Base-by-base conservation (phyloP, 2,329 filamentous ascomycete species). In the Drechslera avenae region DNA sequence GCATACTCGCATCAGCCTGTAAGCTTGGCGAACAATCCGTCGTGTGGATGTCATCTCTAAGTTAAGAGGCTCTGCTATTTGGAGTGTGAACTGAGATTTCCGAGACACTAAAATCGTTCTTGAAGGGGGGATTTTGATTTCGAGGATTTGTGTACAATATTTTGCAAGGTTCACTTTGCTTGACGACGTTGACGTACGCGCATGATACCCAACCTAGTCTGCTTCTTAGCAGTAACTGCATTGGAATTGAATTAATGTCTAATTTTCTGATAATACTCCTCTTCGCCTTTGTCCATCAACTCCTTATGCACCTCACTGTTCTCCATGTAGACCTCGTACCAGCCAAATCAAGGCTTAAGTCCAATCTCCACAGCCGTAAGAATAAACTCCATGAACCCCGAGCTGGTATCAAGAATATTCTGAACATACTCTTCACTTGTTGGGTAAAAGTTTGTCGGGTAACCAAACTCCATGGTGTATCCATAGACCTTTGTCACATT, bases 391-490 rank as follows among this genome's bases (percentile, higher is more conserved):
- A 75, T 76, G 35, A 76, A 76, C 0, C 73, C 74, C 6, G 73
- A 73, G 51, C 72, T 75, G 0, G 74, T 77, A 44, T 76, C 75
- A 26, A 75, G 50, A 40, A 76, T 75, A 40, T 76, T 76, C 46
- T 71, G 64, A 14, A 73, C 68, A 43, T 71, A 77, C 64, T 76
- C 73, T 32, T 67, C 64, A 2, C 57, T 46, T 3, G 73, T 75
- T 0, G 75, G 74, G 49, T 77, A 77, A 48, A 77, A 75, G 51
- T 74, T 74, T 4, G 69, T 73, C 3, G 71, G 60, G 46, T 73
- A 72, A 2, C 72, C 73, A 59, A 76, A 76, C 57, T 76, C 74
- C 62, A 76, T 56, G 0, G 73, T 76, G 46, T 69, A 76, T 5
- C 71, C 73, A 30, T 76, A 72, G 1, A 75, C 72, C 60, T 75